Evolutionary conservation across 2,329 filamentous ascomycete genomes (phyloP).

Genomic region (Tolypocladium sp.): DNA sequence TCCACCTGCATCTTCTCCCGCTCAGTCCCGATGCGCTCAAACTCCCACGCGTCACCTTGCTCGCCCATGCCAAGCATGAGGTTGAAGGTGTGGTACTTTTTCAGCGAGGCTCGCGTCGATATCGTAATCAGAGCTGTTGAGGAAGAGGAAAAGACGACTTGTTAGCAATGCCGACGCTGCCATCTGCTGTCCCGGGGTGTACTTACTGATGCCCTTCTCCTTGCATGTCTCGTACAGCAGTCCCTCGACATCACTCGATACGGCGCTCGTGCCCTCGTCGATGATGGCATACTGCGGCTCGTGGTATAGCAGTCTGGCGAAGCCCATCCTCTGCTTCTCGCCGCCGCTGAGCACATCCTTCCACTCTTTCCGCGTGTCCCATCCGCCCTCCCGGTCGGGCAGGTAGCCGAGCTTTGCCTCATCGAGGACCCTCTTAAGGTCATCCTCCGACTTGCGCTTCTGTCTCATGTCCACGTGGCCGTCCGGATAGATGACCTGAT

Average conservation of each 20-base stretch:
- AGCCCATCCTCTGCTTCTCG: slow-evolving; percentile 92
- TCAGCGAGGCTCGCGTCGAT: slow-evolving; percentile 85
- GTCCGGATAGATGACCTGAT: slow-evolving; percentile 97
- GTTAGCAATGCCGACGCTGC: slow-evolving; percentile 6
- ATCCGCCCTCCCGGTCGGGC: slow-evolving; percentile 84
- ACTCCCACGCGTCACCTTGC: slow-evolving; percentile 79
- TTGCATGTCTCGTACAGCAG: slow-evolving; percentile 89
- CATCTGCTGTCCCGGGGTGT: not conserved
- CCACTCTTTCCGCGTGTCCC: slow-evolving; percentile 96
- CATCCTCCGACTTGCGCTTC: slow-evolving; percentile 65
- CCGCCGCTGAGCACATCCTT: slow-evolving; percentile 96
- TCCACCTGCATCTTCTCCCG: slow-evolving; percentile 90
- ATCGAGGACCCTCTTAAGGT: slow-evolving; percentile 70
- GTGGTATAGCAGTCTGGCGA: slow-evolving; percentile 86
- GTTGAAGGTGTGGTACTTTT: slow-evolving; percentile 92
- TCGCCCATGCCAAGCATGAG: slow-evolving; percentile 75
- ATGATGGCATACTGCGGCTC: slow-evolving; percentile 91
- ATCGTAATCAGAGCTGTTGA: slow-evolving; percentile 80
- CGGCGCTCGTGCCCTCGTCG: slow-evolving; percentile 91
- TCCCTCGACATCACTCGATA: slow-evolving; percentile 90
- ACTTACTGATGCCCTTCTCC: slow-evolving; percentile 83
- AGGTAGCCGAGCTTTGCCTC: slow-evolving; percentile 83
- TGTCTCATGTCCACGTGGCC: slow-evolving; percentile 90
- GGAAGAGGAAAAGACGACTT: not conserved
- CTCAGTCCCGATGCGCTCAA: slow-evolving; percentile 88